phyloP scores from a whole-genome alignment of 495 filamentous ascomycete species.

The Aspergillus ellipticus region DNA sequence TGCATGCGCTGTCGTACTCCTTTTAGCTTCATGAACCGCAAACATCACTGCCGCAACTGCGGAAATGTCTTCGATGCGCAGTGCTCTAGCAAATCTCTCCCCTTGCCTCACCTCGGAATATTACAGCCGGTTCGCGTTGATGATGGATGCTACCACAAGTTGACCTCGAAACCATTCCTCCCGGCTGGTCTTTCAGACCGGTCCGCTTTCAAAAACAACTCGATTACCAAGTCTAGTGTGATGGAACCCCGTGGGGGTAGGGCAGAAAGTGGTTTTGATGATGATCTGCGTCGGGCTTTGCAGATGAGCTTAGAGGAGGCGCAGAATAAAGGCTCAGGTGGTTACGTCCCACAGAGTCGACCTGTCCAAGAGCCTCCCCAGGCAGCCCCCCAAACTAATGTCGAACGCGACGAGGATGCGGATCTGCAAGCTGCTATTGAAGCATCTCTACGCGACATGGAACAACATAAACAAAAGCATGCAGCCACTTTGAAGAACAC shows the following conservation, averaged over 20 bases:
- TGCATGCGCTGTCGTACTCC: slow-evolving; percentile 96
- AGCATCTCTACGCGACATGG: slow-evolving; percentile 95
- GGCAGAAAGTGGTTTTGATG: slow-evolving; percentile 86
- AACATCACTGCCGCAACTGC: slow-evolving; percentile 97
- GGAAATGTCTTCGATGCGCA: slow-evolving; percentile 94
- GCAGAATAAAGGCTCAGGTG: slow-evolving; percentile 64
- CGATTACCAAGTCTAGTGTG: slow-evolving; percentile 48
- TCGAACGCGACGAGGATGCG: slow-evolving; percentile 65
- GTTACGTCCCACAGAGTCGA: slow-evolving; percentile 64
- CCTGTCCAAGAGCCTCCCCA: slow-evolving; percentile 30
- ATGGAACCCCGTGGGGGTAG: slow-evolving; percentile 91
- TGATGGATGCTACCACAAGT: slow-evolving; percentile 87
- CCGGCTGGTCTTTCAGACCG: slow-evolving; percentile 42
- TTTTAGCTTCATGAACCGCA: slow-evolving; percentile 96
- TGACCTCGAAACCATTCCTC: slow-evolving; percentile 65
- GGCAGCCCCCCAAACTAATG: slow-evolving; percentile 8
- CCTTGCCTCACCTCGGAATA: slow-evolving; percentile 90
- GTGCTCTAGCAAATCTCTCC: slow-evolving; percentile 84
- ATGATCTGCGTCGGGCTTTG: slow-evolving; percentile 86
- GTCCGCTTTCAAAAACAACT: slow-evolving; percentile 48
- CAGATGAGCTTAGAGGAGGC: slow-evolving; percentile 97
- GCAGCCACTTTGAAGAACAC: slow-evolving; percentile 72
- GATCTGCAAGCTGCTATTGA: slow-evolving; percentile 95
- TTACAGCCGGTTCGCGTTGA: slow-evolving; percentile 90
- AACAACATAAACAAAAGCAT: slow-evolving; percentile 92